phyloP scores from a whole-genome alignment of 768 basidiomycete genomes.

The Ramaria rubella region DNA sequence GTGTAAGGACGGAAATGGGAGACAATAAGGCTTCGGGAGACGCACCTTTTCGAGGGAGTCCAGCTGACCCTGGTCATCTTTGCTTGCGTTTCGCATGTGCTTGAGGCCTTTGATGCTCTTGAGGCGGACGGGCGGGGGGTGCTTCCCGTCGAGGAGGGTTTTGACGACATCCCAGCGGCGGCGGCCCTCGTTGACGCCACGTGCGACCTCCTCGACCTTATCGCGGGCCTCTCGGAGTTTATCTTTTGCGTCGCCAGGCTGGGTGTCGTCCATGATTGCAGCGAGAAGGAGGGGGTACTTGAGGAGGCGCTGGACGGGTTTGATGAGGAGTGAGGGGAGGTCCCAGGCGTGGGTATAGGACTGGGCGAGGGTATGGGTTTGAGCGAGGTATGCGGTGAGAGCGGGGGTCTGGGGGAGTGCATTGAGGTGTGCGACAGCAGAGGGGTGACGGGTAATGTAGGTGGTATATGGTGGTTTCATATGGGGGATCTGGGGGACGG shows the following conservation, averaged over 20 bases:
- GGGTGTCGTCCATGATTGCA: constrained; percentile 68
- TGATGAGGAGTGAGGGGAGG: constrained; percentile 88
- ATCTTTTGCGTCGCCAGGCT: constrained; percentile 57
- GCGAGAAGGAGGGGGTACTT: constrained; percentile 87
- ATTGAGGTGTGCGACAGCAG: constrained; percentile 63
- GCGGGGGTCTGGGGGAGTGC: constrained; percentile 45
- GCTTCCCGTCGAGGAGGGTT: constrained; percentile 46
- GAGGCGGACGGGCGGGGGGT: constrained; percentile 9
- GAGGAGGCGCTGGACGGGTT: constrained; percentile 92
- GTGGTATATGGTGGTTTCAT: constrained; percentile 68
- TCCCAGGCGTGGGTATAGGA: constrained; percentile 87
- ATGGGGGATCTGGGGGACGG: constrained; percentile 47
- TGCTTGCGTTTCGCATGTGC: not conserved
- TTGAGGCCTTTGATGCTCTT: constrained; percentile 7
- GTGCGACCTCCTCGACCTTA: constrained; percentile 65
- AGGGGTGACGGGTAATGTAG: constrained; percentile 76
- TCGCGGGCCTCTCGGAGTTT: constrained; percentile 49
- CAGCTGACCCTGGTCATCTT: constrained; percentile 6
- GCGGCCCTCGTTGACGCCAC: constrained; percentile 72
- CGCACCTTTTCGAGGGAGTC: constrained; percentile 7
- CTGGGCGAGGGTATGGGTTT: constrained; percentile 59
- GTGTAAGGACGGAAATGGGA: not conserved
- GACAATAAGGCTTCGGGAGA: not conserved
- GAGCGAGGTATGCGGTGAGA: constrained; percentile 57
- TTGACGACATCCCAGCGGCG: constrained; percentile 73